Evolutionary conservation across 352 stramenopile species (phyloP).

Genomic region (Phytophthora podocarpi): DNA sequence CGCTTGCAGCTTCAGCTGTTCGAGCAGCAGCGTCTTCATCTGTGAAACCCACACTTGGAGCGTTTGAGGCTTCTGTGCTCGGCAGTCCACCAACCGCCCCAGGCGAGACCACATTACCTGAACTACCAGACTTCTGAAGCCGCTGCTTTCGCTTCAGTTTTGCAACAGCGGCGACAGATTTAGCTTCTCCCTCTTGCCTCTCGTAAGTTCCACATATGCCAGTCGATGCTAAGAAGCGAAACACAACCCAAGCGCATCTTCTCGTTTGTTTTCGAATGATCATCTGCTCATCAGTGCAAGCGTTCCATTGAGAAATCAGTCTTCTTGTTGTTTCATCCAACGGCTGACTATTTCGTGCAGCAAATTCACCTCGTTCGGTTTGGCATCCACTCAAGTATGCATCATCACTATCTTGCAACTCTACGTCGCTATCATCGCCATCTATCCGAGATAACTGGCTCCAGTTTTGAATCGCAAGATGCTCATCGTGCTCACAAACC

Average conservation of each 20-base stretch:
- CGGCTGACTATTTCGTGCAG: background rate
- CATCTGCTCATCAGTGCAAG: slow-evolving; percentile 71
- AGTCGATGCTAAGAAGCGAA: slow-evolving; percentile 76
- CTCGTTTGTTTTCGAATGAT: slow-evolving; percentile 73
- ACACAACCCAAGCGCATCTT: slow-evolving; percentile 81
- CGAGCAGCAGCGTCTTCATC: slow-evolving; percentile 60
- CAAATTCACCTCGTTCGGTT: background rate
- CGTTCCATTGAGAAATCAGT: slow-evolving; percentile 48
- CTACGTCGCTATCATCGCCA: slow-evolving; percentile 38
- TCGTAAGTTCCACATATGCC: slow-evolving; percentile 75
- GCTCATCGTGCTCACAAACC: slow-evolving; percentile 50
- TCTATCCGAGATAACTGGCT: slow-evolving; percentile 26
- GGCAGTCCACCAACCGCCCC: background rate
- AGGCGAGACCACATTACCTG: slow-evolving; percentile 17
- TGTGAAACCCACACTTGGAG: slow-evolving; percentile 40
- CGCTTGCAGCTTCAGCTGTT: slow-evolving; percentile 77
- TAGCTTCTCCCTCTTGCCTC: slow-evolving; percentile 73
- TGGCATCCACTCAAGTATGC: slow-evolving; percentile 16
- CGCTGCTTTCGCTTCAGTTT: slow-evolving; percentile 79
- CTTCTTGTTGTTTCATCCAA: slow-evolving; percentile 18
- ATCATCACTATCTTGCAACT: slow-evolving; percentile 33
- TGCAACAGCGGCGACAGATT: slow-evolving; percentile 60
- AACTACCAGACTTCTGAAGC: slow-evolving; percentile 45
- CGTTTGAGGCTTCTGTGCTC: slow-evolving; percentile 14
- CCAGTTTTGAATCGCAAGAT: slow-evolving; percentile 30